These are phyloP conservation scores for Pichia exigua DNA, from an alignment of 805 yeast species.

Conservation along the genomic window DNA sequence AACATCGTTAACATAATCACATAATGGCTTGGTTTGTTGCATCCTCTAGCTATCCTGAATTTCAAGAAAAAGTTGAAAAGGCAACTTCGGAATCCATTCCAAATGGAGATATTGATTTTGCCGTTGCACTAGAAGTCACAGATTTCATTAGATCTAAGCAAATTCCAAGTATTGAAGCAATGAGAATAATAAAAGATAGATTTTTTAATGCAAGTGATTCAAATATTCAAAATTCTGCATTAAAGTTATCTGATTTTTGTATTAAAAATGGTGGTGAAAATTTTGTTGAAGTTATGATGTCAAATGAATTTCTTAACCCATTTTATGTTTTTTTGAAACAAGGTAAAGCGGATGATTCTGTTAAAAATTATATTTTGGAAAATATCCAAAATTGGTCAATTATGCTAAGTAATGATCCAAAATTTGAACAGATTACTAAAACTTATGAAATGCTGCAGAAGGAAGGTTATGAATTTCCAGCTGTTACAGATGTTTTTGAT, in stretches of 20 bases:
- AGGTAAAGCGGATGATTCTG: conserved; percentile 35
- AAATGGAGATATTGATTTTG: conserved; percentile 76
- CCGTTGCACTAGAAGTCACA: conserved; percentile 69
- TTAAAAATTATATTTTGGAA: conserved; percentile 52
- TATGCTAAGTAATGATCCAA: conserved; percentile 62
- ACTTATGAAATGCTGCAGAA: conserved; percentile 50
- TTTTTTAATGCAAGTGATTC: conserved; percentile 59
- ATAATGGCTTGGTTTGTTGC: conserved; percentile 47
- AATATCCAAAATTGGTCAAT: conserved; percentile 71
- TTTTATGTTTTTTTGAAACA: conserved; percentile 40
- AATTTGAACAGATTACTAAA: conserved; percentile 54
- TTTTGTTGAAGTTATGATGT: conserved; percentile 68
- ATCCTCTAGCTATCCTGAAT: conserved; percentile 24
- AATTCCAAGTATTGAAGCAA: conserved; percentile 70
- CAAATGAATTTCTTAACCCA: conserved; percentile 82
- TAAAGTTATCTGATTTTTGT: conserved; percentile 76
- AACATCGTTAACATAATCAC: too few species aligned
- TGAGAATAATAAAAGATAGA: conserved; percentile 76
- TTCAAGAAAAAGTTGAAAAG: conserved; percentile 58
- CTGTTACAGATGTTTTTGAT: conserved; percentile 30
- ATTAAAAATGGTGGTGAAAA: conserved; percentile 90
- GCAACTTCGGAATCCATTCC: conserved; percentile 92
- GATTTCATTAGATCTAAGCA: conserved; percentile 80
- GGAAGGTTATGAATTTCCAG: conserved; percentile 66
- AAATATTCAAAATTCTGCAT: conserved; percentile 64